phyloP scores from a whole-genome alignment of 2,329 filamentous ascomycete genomes.

The Neonectria coccinea region DNA sequence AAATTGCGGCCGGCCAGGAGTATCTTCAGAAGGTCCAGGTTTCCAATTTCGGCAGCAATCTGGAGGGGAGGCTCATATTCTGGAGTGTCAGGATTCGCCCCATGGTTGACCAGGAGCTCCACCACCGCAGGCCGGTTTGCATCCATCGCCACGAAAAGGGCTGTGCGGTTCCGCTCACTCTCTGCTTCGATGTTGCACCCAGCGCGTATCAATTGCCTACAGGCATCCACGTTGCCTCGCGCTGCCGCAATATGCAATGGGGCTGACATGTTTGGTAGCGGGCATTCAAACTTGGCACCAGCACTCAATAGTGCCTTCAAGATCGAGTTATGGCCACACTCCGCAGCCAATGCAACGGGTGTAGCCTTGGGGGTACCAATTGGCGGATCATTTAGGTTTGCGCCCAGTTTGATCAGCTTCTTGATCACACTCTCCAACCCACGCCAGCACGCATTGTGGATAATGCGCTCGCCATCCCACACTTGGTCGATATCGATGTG shows the following conservation, averaged over 20 bases:
- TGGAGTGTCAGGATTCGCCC: constrained; percentile 32
- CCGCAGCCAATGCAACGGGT: constrained; percentile 31
- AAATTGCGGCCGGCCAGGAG: constrained; percentile 24
- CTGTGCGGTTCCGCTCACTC: constrained; percentile 14
- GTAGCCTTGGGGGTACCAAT: constrained; percentile 28
- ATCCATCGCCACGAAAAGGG: constrained; percentile 31
- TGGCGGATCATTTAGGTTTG: constrained; percentile 32
- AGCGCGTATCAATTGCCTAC: constrained; percentile 25
- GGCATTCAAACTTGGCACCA: constrained; percentile 30
- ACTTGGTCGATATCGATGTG: constrained; percentile 30
- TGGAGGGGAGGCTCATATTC: constrained; percentile 27
- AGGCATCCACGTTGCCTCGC: constrained; percentile 24
- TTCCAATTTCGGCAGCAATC: constrained; percentile 31
- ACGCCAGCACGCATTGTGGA: constrained; percentile 32
- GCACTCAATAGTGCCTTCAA: constrained; percentile 28
- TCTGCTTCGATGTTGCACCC: constrained; percentile 31
- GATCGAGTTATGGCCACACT: constrained; percentile 21
- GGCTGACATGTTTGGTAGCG: constrained; percentile 10
- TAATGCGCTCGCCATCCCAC: constrained; percentile 27
- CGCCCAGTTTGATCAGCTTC: constrained; percentile 30
- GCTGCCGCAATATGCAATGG: constrained; percentile 32
- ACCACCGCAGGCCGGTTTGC: constrained; percentile 18
- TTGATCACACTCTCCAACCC: constrained; percentile 31
- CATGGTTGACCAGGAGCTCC: constrained; percentile 26
- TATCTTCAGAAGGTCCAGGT: constrained; percentile 21